phyloP scores from a whole-genome alignment of 495 filamentous ascomycete species.

The Aspergillus nanangensis region DNA sequence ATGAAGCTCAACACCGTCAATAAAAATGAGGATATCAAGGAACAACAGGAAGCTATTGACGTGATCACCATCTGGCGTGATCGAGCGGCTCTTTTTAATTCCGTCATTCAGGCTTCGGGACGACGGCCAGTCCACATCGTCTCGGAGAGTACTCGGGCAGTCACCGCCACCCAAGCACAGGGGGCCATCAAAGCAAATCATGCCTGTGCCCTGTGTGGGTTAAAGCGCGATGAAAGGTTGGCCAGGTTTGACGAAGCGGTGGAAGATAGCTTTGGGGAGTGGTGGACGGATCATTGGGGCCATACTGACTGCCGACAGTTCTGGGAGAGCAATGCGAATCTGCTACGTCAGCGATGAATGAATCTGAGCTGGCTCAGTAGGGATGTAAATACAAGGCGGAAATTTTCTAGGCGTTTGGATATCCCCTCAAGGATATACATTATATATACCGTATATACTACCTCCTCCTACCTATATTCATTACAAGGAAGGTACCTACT shows the following conservation, averaged over 20 bases:
- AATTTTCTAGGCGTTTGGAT: too few relatives aligned
- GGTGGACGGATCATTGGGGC: conserved; percentile 92
- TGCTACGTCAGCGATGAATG: conserved; percentile 59
- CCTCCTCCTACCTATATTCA: too few relatives aligned
- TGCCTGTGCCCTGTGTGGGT: conserved; percentile 82
- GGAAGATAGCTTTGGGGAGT: conserved; percentile 88
- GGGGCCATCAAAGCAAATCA: conserved; percentile 66
- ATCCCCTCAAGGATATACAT: too few relatives aligned
- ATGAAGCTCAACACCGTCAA: conserved; percentile 89
- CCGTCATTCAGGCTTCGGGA: conserved; percentile 31
- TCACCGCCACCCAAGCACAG: conserved; percentile 48
- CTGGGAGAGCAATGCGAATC: conserved; percentile 70
- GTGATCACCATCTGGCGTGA: conserved; percentile 65
- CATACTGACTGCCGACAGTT: conserved; percentile 77
- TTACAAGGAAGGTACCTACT: too few relatives aligned
- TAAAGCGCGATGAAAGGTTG: conserved; percentile 82
- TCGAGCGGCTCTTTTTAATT: conserved; percentile 36
- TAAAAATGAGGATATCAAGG: conserved; percentile 71
- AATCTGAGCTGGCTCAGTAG: neutral
- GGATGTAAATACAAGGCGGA: too few relatives aligned
- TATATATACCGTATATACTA: too few relatives aligned
- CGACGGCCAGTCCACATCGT: conserved; percentile 61
- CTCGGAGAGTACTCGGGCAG: conserved; percentile 54
- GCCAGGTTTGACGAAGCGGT: conserved; percentile 68
- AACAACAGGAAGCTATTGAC: conserved; percentile 84